Evolutionary conservation across 2,329 filamentous ascomycete species (phyloP), one percentile per base, ranked within the genome.

Genomic region (Talaromyces sp.): DNA sequence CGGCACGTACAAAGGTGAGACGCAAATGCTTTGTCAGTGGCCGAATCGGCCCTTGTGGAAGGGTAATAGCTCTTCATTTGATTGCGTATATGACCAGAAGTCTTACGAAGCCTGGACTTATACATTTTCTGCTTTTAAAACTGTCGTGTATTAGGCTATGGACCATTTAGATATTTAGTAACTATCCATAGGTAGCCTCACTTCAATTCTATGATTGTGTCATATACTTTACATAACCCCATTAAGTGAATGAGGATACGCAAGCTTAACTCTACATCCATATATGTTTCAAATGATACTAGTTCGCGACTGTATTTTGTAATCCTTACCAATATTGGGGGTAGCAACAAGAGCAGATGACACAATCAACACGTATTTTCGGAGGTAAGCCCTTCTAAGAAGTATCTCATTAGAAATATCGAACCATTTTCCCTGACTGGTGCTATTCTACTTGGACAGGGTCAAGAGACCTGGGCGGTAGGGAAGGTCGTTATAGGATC

Each of bases 391-490:
- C 13, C 17, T 6, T 51, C 4, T 27, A 27, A 7, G 13, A 25
- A 7, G 25, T 13, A 5, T 22, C 19, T 47, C 45, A 25, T 25
- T 15, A 15, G 5, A 19, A 25, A 11, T 11, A 47, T 47, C 45
- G 19, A 47, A 15, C 13, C 19, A 25, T 47, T 22, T 29, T 6
- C 34, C 29, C 27, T 11, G 8, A 2, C 2, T 53, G 19, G 7
- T 4, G 31, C 19, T 13, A 58, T 17, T 34, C 58, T 64, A 64
- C 7, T 58, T 58, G 17, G 60, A 25, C 49, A 86, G 73, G 0
- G 85, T 88, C 66, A 88, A 71, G 31, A 88, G 64, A 58, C 81
- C 86, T 0, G 86, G 86, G 5, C 79, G 76, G 72, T 86, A 89
- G 1, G 86, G 86, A 65, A 84, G 69, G 2, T 68, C 34, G 67